A percentile compares a stretch with the other conserved stretches of the same genome.
These are phyloP conservation scores for Apiotrichum sp. DNA, from an alignment of 1,284 basidiomycete genomes.

Conservation along the genomic window DNA sequence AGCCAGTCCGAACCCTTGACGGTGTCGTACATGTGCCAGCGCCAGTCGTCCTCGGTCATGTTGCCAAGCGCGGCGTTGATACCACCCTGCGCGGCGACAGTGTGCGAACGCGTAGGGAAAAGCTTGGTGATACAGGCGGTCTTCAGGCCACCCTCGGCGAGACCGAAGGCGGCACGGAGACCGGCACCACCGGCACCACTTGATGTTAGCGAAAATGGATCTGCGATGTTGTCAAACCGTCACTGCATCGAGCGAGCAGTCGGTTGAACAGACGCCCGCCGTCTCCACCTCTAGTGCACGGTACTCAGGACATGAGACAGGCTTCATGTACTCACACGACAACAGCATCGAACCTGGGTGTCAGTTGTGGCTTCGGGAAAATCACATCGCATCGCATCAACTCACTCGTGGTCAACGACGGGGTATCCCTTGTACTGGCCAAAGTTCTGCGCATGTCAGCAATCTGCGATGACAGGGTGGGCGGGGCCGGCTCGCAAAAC, in stretches of 20 bases:
- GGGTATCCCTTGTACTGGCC: slow-evolving; percentile 60
- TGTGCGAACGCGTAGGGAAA: slow-evolving; percentile 99
- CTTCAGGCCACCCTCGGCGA: slow-evolving; percentile 97
- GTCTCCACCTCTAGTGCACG: too few species aligned
- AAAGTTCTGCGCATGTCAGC: slow-evolving; percentile 32
- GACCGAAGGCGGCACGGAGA: slow-evolving; percentile 95
- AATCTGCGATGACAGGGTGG: too few species aligned
- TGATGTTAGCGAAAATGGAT: not conserved
- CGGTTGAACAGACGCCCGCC: too few species aligned
- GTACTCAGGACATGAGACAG: too few species aligned
- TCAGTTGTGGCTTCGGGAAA: not conserved
- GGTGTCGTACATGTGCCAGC: slow-evolving; percentile 98
- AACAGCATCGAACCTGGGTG: slow-evolving; percentile 79
- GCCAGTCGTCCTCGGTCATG: slow-evolving; percentile 98
- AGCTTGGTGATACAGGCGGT: slow-evolving; percentile 98
- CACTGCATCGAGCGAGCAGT: too few species aligned
- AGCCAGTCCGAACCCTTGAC: slow-evolving; percentile 99
- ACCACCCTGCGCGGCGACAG: slow-evolving; percentile 98
- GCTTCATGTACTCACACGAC: slow-evolving; percentile 65
- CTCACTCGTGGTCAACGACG: slow-evolving; percentile 78
- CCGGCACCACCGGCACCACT: slow-evolving; percentile 98
- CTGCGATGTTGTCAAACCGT: not conserved
- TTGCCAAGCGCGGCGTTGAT: slow-evolving; percentile 99
- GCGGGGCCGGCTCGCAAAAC: too few species aligned
- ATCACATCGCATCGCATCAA: not conserved